A percentile compares a stretch with the other conserved stretches of the same genome.
Conservation (phyloP, 1,139 yeast species). For the Yamadazyma triangularis region DNA sequence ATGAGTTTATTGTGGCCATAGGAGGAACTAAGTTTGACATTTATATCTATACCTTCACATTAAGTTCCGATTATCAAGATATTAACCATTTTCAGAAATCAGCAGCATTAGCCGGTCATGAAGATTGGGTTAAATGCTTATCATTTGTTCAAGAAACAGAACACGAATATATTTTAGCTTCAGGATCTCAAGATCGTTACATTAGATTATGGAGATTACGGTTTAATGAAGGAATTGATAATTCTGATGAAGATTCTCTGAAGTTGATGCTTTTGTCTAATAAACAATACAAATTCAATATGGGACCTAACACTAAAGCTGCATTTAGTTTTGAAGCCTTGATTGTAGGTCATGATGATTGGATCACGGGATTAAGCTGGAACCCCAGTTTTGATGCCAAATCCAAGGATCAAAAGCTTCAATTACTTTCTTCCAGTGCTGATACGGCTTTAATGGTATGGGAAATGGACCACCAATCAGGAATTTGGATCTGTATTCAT, state of each 20-base stretch:
- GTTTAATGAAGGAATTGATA: conserved; percentile 53
- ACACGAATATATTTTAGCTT: conserved; percentile 61
- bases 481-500: conserved; percentile 82
- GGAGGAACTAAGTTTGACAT: conserved; percentile 72
- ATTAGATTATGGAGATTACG: conserved; percentile 80
- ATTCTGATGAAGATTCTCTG: conserved; percentile 50
- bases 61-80: too few relatives aligned
- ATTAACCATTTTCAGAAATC: conserved; percentile 1
- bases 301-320: conserved; percentile 30
- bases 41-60: conserved; percentile 52
- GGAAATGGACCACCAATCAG: conserved; percentile 84
- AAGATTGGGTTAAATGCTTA: conserved; percentile 85
- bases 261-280: conserved; percentile 56
- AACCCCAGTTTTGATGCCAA: conserved; percentile 46
- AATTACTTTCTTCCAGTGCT: conserved; percentile 80
- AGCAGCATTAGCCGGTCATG: conserved; percentile 76
- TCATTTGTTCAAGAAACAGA: conserved; percentile 49
- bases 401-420: conserved; percentile 32
- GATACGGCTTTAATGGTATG: conserved; percentile 95
- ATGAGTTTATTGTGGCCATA: conserved; percentile 58
- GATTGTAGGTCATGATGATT: conserved; percentile 97
- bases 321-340: conserved; percentile 85
- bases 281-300: conserved; percentile 55
- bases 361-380: conserved; percentile 90
- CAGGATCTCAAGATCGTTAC: conserved; percentile 87